Percentiles rank a stretch among this genome's conserved stretches.
phyloP scores from a whole-genome alignment of 257 asterid genomes.

The Gynochthodes officinalis region DNA sequence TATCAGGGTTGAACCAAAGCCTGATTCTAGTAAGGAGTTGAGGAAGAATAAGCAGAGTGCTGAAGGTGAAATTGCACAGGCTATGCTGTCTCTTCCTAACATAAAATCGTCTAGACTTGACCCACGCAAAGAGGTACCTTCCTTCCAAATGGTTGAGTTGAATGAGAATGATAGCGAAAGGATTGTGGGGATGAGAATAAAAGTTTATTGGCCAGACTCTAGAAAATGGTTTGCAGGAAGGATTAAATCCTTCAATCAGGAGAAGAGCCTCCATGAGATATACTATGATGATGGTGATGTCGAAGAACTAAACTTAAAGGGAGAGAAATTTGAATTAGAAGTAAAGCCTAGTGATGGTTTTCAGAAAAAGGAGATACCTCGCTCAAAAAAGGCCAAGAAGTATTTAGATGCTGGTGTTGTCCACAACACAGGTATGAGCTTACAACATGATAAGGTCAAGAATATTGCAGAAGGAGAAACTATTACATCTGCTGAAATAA shows the following conservation, averaged over 20 bases:
- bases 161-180: background rate
- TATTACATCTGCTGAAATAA: background rate
- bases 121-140: background rate
- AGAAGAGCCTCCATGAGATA: background rate
- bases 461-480: no score
- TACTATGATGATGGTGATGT: background rate
- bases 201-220: background rate
- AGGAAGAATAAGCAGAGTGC: background rate
- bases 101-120: background rate
- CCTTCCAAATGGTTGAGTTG: background rate
- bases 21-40: background rate
- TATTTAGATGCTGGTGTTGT: background rate
- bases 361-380: background rate
- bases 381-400: background rate
- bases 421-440: background rate
- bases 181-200: background rate
- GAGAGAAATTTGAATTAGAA: background rate
- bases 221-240: constrained; percentile 1
- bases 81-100: background rate
- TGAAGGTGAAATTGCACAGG: background rate
- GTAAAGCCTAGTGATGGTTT: background rate
- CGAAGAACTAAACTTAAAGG: background rate
- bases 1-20: background rate
- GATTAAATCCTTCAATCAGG: background rate
- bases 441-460: no score